These are phyloP conservation scores for Aspergillus avenaceus DNA, from an alignment of 495 filamentous ascomycete species.

Conservation along the genomic window DNA sequence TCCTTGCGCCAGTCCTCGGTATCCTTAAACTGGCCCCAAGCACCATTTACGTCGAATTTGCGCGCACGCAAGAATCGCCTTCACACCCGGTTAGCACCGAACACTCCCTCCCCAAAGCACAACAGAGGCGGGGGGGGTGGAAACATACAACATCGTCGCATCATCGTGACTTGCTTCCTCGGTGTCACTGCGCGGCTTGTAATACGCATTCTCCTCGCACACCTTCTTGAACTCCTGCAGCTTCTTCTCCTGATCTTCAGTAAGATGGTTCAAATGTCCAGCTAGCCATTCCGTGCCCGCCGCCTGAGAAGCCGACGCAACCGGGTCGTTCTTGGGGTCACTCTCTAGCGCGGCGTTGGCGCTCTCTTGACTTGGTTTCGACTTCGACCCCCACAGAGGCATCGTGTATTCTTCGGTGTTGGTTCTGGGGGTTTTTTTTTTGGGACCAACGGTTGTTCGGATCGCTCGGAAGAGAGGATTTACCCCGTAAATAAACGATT, in stretches of 20 bases:
- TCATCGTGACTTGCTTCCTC: conserved; percentile 66
- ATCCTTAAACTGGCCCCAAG: conserved; percentile 79
- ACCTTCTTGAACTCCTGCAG: conserved; percentile 64
- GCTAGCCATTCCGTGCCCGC: conserved; percentile 42
- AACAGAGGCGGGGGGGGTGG: neutral
- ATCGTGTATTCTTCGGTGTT: conserved; percentile 5
- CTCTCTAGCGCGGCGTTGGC: conserved; percentile 19
- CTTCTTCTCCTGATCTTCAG: conserved; percentile 58
- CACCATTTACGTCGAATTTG: conserved; percentile 66
- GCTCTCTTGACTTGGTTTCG: conserved; percentile 21
- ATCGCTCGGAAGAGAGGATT: neutral
- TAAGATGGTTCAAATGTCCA: conserved; percentile 74
- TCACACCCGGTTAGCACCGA: conserved; percentile 1
- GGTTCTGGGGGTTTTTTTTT: neutral
- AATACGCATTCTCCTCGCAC: conserved; percentile 61
- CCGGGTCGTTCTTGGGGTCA: conserved; percentile 36
- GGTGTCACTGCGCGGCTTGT: conserved; percentile 44
- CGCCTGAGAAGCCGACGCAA: conserved; percentile 38
- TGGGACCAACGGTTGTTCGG: neutral
- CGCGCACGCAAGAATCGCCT: conserved; percentile 80
- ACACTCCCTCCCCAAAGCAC: neutral
- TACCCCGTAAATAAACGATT: neutral
- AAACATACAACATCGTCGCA: conserved; percentile 69
- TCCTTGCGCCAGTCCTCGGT: conserved; percentile 84
- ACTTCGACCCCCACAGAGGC: conserved; percentile 38